Evolutionary conservation across 2,329 filamentous ascomycete species (phyloP).

Genomic region (Tolypocladium tundrense): DNA sequence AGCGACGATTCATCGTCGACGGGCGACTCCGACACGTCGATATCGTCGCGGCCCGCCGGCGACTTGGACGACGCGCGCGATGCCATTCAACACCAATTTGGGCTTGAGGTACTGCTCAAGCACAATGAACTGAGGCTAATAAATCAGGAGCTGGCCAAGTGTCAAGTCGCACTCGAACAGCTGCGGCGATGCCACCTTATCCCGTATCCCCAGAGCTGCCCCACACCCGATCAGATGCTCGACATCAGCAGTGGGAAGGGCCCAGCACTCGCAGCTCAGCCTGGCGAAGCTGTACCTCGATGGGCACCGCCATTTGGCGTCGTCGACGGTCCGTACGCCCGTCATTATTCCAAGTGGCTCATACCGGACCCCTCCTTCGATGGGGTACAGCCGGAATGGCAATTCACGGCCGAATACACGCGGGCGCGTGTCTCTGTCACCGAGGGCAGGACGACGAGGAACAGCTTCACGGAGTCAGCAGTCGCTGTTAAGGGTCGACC

Average conservation of each 20-base stretch:
- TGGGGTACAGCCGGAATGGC: slow-evolving; percentile 42
- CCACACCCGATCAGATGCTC: slow-evolving; percentile 56
- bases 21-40: not conserved
- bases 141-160: slow-evolving; percentile 93
- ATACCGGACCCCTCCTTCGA: slow-evolving; percentile 84
- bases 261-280: slow-evolving; percentile 50
- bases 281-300: slow-evolving; percentile 56
- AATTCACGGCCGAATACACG: slow-evolving; percentile 28
- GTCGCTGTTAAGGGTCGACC: slow-evolving; percentile 40
- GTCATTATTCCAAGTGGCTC: slow-evolving; percentile 93
- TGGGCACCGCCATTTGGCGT: slow-evolving; percentile 87
- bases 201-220: slow-evolving; percentile 68
- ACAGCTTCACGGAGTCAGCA: slow-evolving; percentile 42
- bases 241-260: slow-evolving; percentile 68
- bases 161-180: slow-evolving; percentile 87
- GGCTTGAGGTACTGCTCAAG: slow-evolving; percentile 85
- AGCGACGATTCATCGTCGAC: not conserved
- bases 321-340: slow-evolving; percentile 81
- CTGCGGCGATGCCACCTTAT: slow-evolving; percentile 85
- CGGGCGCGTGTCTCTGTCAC: slow-evolving; percentile 33
- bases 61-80: slow-evolving; percentile 51
- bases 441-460: slow-evolving; percentile 72
- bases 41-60: slow-evolving; percentile 7
- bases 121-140: slow-evolving; percentile 90
- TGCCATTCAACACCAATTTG: slow-evolving; percentile 75